phyloP scores from a whole-genome alignment of 495 filamentous ascomycete genomes.

The Penicillium tannophilum region DNA sequence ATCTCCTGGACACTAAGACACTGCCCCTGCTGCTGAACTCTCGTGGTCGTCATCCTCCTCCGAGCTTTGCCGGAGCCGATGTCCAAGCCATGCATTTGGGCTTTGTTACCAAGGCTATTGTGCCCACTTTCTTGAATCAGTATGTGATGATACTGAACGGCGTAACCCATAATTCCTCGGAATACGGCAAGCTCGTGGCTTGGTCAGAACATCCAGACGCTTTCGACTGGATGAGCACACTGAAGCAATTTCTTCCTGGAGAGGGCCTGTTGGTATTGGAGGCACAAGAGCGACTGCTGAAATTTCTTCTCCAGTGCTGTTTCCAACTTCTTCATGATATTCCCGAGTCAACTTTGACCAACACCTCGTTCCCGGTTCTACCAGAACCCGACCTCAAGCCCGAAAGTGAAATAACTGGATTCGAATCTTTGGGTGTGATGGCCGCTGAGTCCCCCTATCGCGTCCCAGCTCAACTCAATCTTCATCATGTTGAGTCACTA shows the following conservation, averaged over 20 bases:
- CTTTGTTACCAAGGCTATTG: neutral
- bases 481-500: constrained; percentile 19
- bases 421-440: neutral
- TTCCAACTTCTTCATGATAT: constrained; percentile 1
- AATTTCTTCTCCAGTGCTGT: constrained; percentile 48
- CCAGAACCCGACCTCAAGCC: neutral
- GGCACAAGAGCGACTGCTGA: constrained; percentile 41
- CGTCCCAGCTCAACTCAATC: neutral
- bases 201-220: neutral
- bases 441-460: neutral
- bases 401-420: neutral
- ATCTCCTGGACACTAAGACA: constrained; percentile 45
- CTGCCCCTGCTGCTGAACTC: constrained; percentile 21
- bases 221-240: neutral
- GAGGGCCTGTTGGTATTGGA: constrained; percentile 50
- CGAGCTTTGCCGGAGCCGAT: neutral
- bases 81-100: neutral
- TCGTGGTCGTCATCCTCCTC: neutral
- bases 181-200: neutral
- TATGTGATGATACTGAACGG: neutral
- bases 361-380: neutral
- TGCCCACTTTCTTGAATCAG: neutral
- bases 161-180: neutral
- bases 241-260: constrained; percentile 35
- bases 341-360: neutral